Percentiles rank a stretch among this genome's conserved stretches.
These are phyloP conservation scores for Colletotrichum aenigma DNA, from an alignment of 2,329 filamentous ascomycete species.

Conservation along the genomic window DNA sequence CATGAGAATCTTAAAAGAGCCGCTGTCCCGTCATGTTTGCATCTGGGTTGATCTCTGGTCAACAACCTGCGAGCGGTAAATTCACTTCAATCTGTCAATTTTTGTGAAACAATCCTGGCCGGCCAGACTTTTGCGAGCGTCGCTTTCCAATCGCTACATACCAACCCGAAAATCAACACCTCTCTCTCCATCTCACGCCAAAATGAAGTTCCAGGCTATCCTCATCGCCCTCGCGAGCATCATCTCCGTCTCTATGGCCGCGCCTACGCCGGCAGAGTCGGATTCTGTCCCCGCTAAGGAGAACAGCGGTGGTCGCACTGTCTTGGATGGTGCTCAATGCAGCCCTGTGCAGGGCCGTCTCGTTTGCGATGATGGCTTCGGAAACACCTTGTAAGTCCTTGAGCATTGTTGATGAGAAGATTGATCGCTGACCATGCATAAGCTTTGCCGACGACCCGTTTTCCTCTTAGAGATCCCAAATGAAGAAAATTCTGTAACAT, in stretches of 20 bases:
- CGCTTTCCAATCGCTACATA: not conserved
- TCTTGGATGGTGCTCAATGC: constrained; percentile 4
- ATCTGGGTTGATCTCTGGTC: not conserved
- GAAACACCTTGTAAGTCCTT: constrained; percentile 4
- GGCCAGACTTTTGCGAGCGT: not conserved
- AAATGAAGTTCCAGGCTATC: not conserved
- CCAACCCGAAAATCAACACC: not conserved
- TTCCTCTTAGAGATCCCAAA: not conserved
- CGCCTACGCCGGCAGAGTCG: not conserved
- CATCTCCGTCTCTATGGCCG: not conserved
- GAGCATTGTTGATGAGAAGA: not conserved
- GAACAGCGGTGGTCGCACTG: not conserved
- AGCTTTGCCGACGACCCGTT: constrained; percentile 11
- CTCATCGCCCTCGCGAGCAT: not conserved
- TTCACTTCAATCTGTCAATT: not conserved
- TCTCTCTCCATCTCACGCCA: not conserved
- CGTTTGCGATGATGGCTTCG: constrained; percentile 4
- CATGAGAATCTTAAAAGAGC: not conserved
- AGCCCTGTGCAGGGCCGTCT: constrained; percentile 8
- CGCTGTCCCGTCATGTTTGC: not conserved
- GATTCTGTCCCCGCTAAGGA: constrained; percentile 3
- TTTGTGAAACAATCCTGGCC: not conserved
- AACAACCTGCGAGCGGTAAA: not conserved
- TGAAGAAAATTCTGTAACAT: not conserved
- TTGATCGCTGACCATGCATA: not conserved